phyloP scores from a whole-genome alignment of 306 rosid species.

The Dryas drummondii region DNA sequence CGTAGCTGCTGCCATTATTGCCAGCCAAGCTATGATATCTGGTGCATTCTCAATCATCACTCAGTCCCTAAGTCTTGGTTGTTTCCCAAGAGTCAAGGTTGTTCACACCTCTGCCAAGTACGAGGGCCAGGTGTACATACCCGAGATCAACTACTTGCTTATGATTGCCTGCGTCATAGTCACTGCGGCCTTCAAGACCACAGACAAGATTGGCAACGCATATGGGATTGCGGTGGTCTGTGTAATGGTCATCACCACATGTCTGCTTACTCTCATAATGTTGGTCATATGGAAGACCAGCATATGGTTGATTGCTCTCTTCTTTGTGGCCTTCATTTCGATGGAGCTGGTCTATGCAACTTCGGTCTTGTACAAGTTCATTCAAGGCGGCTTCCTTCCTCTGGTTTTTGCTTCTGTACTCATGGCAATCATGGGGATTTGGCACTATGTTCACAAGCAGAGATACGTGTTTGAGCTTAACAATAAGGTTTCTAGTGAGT shows the following conservation, averaged over 20 bases:
- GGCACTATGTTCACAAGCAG: slow-evolving; percentile 78
- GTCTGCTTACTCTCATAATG: slow-evolving; percentile 62
- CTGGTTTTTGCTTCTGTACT: slow-evolving; percentile 42
- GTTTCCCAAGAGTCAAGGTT: slow-evolving; percentile 82
- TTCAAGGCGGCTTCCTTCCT: slow-evolving; percentile 74
- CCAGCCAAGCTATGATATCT: slow-evolving; percentile 88
- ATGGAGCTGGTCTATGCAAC: slow-evolving; percentile 47
- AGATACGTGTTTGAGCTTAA: slow-evolving; percentile 62
- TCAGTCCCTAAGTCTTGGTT: slow-evolving; percentile 67
- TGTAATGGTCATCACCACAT: slow-evolving; percentile 67
- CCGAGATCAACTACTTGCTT: slow-evolving; percentile 70
- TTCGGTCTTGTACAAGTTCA: slow-evolving; percentile 62
- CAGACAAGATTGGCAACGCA: slow-evolving; percentile 74
- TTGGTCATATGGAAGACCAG: slow-evolving; percentile 70
- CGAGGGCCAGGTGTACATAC: slow-evolving; percentile 78
- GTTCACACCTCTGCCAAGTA: slow-evolving; percentile 70
- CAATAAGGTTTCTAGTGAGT: slow-evolving; percentile 64
- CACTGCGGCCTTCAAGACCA: slow-evolving; percentile 61
- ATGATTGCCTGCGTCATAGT: slow-evolving; percentile 66
- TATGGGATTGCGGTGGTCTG: slow-evolving; percentile 80
- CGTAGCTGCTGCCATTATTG: slow-evolving; percentile 72
- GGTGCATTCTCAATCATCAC: slow-evolving; percentile 76
- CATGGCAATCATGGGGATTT: slow-evolving; percentile 52
- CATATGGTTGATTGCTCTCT: slow-evolving; percentile 49
- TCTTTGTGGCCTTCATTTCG: slow-evolving; percentile 42